Percentiles rank a stretch among this genome's conserved stretches.
These are phyloP conservation scores for Auriscalpium microsporum DNA, from an alignment of 768 basidiomycete genomes.

Conservation along the genomic window DNA sequence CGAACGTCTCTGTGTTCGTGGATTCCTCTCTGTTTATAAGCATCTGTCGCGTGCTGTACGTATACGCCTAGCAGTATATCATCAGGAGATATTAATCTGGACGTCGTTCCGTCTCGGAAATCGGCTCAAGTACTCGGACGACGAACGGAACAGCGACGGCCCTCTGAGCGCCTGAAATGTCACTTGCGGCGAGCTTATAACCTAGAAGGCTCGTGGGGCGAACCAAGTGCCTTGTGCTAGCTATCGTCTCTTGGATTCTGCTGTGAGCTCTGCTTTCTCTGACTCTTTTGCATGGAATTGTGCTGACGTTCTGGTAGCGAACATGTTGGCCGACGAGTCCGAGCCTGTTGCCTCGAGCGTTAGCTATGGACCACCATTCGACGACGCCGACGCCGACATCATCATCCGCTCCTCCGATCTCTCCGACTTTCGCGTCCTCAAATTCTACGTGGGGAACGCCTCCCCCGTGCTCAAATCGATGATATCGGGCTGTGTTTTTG, in stretches of 20 bases:
- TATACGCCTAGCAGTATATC: background rate
- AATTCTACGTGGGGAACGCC: background rate
- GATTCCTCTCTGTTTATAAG: background rate
- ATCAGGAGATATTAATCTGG: background rate
- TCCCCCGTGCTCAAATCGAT: background rate
- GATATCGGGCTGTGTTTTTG: background rate
- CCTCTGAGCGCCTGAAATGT: too few relatives aligned
- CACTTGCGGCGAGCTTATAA: too few relatives aligned
- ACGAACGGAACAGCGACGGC: too few relatives aligned
- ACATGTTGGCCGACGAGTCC: too few relatives aligned
- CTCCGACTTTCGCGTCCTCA: background rate
- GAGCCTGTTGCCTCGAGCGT: too few relatives aligned
- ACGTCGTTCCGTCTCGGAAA: background rate
- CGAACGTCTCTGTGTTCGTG: background rate
- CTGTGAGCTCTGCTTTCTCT: too few relatives aligned
- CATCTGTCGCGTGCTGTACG: background rate
- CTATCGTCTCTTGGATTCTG: too few relatives aligned
- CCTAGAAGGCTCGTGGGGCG: too few relatives aligned
- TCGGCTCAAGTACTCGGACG: too few relatives aligned
- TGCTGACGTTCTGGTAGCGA: too few relatives aligned
- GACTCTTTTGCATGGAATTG: too few relatives aligned
- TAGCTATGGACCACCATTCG: background rate
- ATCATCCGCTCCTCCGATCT: background rate
- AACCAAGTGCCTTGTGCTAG: too few relatives aligned
- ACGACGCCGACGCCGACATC: background rate